Evolutionary conservation across 1,139 yeast species (phyloP).

Genomic region (Zygosaccharomyces pseudobailii): DNA sequence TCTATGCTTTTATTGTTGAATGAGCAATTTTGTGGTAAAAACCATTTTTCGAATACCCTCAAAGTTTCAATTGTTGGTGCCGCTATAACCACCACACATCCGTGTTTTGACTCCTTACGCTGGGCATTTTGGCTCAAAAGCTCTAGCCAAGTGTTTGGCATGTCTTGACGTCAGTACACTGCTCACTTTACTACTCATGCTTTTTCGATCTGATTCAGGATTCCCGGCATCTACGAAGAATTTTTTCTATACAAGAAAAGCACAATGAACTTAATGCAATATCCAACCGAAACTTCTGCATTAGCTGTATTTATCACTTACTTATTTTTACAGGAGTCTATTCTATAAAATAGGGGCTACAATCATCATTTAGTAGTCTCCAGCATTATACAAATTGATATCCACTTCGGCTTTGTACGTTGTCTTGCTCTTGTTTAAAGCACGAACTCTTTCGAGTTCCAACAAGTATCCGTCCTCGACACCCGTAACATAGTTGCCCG

Average conservation of each 20-base stretch:
- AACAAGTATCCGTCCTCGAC: slow-evolving; percentile 76
- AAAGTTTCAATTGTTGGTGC: slow-evolving; percentile 6
- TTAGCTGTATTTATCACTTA: too few species aligned
- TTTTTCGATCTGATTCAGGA: neutral
- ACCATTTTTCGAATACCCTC: slow-evolving; percentile 8
- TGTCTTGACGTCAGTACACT: neutral
- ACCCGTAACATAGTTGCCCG: slow-evolving; percentile 90
- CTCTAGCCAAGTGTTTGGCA: slow-evolving; percentile 5
- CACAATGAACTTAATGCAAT: neutral
- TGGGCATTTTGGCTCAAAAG: slow-evolving; percentile 4
- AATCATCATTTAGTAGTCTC: slow-evolving; percentile 51
- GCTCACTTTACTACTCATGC: neutral
- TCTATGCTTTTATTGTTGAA: slow-evolving; percentile 5
- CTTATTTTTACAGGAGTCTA: slow-evolving; percentile 3
- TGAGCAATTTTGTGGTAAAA: slow-evolving; percentile 3
- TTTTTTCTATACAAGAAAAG: neutral
- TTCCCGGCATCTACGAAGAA: neutral
- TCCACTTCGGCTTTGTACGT: slow-evolving; percentile 81
- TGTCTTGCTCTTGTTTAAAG: slow-evolving; percentile 59
- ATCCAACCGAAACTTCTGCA: neutral
- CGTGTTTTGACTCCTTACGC: neutral
- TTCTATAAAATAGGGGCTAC: neutral
- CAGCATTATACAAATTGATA: slow-evolving; percentile 82
- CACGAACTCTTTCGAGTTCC: slow-evolving; percentile 79
- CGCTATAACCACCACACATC: slow-evolving; percentile 2